Conservation (phyloP, 441 rosid species). For the Populus tomentosa region DNA sequence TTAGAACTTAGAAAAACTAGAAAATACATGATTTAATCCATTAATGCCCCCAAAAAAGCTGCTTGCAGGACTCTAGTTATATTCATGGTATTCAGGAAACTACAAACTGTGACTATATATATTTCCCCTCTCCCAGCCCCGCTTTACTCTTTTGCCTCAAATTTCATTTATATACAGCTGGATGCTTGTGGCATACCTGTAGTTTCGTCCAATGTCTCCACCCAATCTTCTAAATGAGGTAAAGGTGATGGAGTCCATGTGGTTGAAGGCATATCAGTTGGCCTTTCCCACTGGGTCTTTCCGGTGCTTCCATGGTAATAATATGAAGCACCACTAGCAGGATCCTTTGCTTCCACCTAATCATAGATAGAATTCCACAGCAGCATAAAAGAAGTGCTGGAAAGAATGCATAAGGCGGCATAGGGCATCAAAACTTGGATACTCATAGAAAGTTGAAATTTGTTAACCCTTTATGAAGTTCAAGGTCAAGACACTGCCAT, state of each 20-base stretch:
- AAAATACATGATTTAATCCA: too few relatives aligned
- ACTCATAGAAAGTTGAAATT: not conserved
- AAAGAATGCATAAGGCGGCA: not conserved
- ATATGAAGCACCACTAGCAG: conserved; percentile 60
- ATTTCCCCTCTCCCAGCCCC: not conserved
- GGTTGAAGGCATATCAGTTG: conserved; percentile 39
- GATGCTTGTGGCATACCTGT: conserved; percentile 40
- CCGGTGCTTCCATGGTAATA: conserved; percentile 66
- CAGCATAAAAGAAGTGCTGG: conserved; percentile 6
- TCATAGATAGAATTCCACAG: conserved; percentile 21
- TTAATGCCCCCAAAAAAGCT: too few relatives aligned
- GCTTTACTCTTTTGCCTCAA: not conserved
- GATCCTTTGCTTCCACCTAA: conserved; percentile 81
- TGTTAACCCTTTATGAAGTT: not conserved
- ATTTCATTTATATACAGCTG: not conserved
- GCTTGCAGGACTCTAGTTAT: too few relatives aligned
- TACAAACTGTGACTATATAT: too few relatives aligned
- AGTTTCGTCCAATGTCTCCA: conserved; percentile 76
- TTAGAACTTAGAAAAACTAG: too few relatives aligned
- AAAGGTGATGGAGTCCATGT: conserved; percentile 23
- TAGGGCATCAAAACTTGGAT: not conserved
- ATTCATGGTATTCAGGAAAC: too few relatives aligned
- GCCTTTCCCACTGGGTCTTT: conserved; percentile 82
- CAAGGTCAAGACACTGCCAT: not conserved
- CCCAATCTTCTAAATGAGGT: conserved; percentile 61